phyloP scores from a whole-genome alignment of 2,329 filamentous ascomycete species.

The Xylaria arbuscula region DNA sequence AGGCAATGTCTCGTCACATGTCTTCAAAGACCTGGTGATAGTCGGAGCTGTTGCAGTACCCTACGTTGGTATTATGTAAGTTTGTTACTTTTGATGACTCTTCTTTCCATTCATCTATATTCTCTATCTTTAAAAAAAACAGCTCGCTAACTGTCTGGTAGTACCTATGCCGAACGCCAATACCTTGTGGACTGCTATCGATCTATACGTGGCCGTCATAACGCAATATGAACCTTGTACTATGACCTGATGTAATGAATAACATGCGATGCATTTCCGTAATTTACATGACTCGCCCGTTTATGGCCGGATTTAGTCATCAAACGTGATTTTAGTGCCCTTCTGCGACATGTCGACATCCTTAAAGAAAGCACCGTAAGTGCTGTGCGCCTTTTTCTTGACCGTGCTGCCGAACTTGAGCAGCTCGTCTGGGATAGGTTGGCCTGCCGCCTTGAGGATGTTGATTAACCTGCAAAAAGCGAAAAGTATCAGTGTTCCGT shows the following conservation, averaged over 20 bases:
- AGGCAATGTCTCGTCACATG: slow-evolving; percentile 49
- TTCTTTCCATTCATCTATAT: slow-evolving; percentile 31
- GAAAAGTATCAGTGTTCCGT: slow-evolving; percentile 39
- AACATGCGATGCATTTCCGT: slow-evolving; percentile 17
- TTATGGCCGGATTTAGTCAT: slow-evolving; percentile 52
- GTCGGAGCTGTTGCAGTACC: slow-evolving; percentile 62
- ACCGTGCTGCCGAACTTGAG: slow-evolving; percentile 98
- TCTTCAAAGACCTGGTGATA: slow-evolving; percentile 58
- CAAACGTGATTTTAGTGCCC: slow-evolving; percentile 93
- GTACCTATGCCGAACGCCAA: slow-evolving; percentile 64
- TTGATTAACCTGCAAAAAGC: slow-evolving; percentile 77
- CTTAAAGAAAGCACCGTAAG: slow-evolving; percentile 96
- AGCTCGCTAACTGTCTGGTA: slow-evolving; percentile 48
- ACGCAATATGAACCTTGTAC: slow-evolving; percentile 29
- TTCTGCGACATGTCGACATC: slow-evolving; percentile 85
- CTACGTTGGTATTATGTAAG: slow-evolving; percentile 70
- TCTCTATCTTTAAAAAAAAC: slow-evolving; percentile 28
- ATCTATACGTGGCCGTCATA: slow-evolving; percentile 53
- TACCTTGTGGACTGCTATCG: slow-evolving; percentile 65
- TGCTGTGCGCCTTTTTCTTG: slow-evolving; percentile 97
- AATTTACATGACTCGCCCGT: not conserved
- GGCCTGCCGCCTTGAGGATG: slow-evolving; percentile 91
- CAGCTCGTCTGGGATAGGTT: slow-evolving; percentile 88
- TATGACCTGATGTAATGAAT: slow-evolving; percentile 30
- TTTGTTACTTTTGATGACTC: slow-evolving; percentile 44